Evolutionary conservation across 345 rosid genomes (phyloP).

Genomic region (Euclidium syriacum): DNA sequence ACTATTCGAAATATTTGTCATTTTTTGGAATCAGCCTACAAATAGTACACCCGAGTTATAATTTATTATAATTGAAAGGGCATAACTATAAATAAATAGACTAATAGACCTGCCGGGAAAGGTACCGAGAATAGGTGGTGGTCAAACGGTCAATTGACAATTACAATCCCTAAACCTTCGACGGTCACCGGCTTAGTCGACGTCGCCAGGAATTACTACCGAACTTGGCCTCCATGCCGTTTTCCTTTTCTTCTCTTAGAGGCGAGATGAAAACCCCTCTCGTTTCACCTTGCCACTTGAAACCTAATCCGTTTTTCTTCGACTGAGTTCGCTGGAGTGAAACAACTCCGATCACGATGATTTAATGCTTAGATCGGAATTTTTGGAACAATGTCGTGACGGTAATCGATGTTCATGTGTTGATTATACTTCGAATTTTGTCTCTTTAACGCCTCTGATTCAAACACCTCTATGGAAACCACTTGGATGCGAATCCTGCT

Average conservation of each 20-base stretch:
- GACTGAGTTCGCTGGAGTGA: not conserved
- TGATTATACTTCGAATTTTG: not conserved
- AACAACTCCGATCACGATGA: not conserved
- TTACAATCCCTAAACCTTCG: not conserved
- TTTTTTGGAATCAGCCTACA: not conserved
- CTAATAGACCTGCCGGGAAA: not conserved
- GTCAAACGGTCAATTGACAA: too few species aligned
- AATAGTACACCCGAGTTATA: not conserved
- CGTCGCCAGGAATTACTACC: not conserved
- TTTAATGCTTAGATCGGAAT: not conserved
- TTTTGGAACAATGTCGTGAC: not conserved
- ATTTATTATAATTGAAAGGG: not conserved
- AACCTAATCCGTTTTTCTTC: not conserved
- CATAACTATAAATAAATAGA: not conserved
- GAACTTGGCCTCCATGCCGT: not conserved
- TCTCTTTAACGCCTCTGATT: not conserved
- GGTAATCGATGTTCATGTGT: not conserved
- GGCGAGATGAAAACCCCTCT: not conserved
- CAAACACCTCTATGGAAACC: too few species aligned
- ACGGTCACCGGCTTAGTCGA: not conserved
- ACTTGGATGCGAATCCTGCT: not conserved
- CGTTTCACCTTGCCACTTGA: not conserved
- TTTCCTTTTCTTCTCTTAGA: not conserved
- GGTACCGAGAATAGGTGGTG: not conserved
- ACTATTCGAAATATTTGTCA: not conserved